Base-by-base conservation (phyloP, 2,329 filamentous ascomycete species). In the Fonsecaea multimorphosa region DNA sequence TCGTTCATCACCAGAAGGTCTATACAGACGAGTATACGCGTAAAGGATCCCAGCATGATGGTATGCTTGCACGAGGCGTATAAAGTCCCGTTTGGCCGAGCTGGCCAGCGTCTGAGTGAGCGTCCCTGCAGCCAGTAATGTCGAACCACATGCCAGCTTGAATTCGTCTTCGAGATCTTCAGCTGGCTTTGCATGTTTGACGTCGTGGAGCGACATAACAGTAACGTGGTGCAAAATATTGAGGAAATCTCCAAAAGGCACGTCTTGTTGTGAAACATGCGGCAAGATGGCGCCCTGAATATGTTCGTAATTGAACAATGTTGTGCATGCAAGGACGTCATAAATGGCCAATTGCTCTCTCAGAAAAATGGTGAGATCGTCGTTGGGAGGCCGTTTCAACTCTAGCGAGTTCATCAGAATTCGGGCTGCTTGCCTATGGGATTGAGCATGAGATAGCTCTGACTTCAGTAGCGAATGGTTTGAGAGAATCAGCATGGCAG, bases 281-380 rank as follows among this genome's bases (percentile, higher is more conserved):
- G 58, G 58, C 11, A 60, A 22, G n/a, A 52, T 38, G 34, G 44
- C 58, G 46, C 51, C 27, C 29, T 52, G 31, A 31, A 60, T 29
- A 12, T 52, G 58, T 9, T 53, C 58, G 29, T 51, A 36, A 11
- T 60, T 29, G 58, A 60, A 60, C 16, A 53, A 53, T 6, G 58
- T 51, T 27, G 58, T 60, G 46, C 58, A 60, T 34, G 58, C 58
- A 11, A 60, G 40, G 14, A 60, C 58, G n/a, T 60, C 58, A 16
- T 60, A 60, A 19, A 52, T 52, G 19, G 58, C 58, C 29, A 52
- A n/a, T 38, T 60, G 44, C 9, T 60, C 38, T 40, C 53, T 51
- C 27, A 60, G 40, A 38, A 60, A 60, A 24, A 51, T 36, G 11
- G 49, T 51, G 44, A 60, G 32, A 27, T 60, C 58, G 24, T 51